phyloP scores from a whole-genome alignment of 108 stramenopile genomes.

The Discostella stelligeroides region DNA sequence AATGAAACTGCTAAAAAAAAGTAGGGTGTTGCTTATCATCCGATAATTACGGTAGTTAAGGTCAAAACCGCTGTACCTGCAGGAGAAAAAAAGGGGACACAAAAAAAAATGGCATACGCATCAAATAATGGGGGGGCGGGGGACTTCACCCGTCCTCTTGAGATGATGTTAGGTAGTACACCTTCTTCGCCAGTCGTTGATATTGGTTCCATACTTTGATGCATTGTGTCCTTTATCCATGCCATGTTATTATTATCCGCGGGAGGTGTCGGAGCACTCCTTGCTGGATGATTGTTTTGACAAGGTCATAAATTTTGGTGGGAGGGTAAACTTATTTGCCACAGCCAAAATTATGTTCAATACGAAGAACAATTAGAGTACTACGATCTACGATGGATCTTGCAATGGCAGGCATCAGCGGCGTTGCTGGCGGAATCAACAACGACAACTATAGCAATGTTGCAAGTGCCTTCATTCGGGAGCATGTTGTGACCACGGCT shows the following conservation, averaged over 20 bases:
- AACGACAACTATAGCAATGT: constrained; percentile 19
- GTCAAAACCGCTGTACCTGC: no score
- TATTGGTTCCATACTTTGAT: constrained; percentile 37
- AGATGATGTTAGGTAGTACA: constrained; percentile 35
- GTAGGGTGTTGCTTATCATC: no score
- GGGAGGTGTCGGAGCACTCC: constrained; percentile 9
- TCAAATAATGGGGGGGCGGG: no score
- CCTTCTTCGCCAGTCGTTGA: constrained; percentile 29
- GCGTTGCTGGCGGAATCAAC: background rate
- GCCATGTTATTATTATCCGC: constrained; percentile 13
- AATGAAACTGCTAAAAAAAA: no score
- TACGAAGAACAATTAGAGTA: no score
- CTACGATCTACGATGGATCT: constrained; percentile 9
- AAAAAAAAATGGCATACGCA: no score
- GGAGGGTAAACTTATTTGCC: constrained; percentile 77
- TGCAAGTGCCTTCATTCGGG: no score
- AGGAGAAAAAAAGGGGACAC: no score
- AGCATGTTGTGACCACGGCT: constrained; percentile 73
- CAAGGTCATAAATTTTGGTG: constrained; percentile 77
- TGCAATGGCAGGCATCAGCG: background rate
- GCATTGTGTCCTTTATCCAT: constrained; percentile 35
- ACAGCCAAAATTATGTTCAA: constrained; percentile 57
- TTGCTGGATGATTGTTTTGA: constrained; percentile 70
- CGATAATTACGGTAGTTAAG: no score
- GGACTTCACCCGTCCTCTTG: no score